Conservation (phyloP, 352 stramenopile species). For the Phytophthora brassicae region DNA sequence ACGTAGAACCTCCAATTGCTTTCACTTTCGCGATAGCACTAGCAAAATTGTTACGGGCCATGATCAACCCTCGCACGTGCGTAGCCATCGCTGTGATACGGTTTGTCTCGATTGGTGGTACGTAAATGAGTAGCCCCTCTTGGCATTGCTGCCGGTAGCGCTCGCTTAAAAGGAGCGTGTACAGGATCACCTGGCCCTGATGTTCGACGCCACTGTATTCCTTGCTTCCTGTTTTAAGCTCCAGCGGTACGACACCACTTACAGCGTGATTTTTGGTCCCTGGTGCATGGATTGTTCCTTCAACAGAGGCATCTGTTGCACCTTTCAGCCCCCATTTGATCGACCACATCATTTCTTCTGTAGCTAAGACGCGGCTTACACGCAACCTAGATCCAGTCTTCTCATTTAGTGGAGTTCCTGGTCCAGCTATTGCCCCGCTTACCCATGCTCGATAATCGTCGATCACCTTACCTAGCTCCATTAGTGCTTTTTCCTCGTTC, state of each 20-base stretch:
- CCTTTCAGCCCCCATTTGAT: conserved; percentile 85
- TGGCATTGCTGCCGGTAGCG: conserved; percentile 66
- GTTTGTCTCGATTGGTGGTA: conserved; percentile 69
- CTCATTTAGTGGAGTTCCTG: conserved; percentile 45
- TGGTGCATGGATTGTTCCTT: conserved; percentile 36
- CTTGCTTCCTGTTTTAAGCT: conserved; percentile 90
- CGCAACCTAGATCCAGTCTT: conserved; percentile 30
- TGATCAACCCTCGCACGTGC: conserved; percentile 68
- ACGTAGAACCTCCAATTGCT: conserved; percentile 46
- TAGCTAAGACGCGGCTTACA: conserved; percentile 57
- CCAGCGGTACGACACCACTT: conserved; percentile 59
- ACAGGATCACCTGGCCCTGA: conserved; percentile 88
- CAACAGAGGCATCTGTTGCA: conserved; percentile 71
- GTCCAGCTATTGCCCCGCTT: conserved; percentile 20
- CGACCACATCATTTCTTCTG: conserved; percentile 87
- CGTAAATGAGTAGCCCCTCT: conserved; percentile 75
- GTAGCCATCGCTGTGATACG: conserved; percentile 54
- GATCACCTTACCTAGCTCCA: conserved; percentile 59
- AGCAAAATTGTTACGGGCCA: conserved; percentile 70
- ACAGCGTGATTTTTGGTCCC: neutral
- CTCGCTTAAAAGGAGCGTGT: conserved; percentile 82
- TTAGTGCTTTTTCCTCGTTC: conserved; percentile 53
- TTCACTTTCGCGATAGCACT: conserved; percentile 63
- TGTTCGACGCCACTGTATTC: conserved; percentile 55
- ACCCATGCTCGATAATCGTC: conserved; percentile 64